A percentile compares a stretch with the other conserved stretches of the same genome.
Conservation (phyloP, 306 rosid species). For the Cajanus cajan region DNA sequence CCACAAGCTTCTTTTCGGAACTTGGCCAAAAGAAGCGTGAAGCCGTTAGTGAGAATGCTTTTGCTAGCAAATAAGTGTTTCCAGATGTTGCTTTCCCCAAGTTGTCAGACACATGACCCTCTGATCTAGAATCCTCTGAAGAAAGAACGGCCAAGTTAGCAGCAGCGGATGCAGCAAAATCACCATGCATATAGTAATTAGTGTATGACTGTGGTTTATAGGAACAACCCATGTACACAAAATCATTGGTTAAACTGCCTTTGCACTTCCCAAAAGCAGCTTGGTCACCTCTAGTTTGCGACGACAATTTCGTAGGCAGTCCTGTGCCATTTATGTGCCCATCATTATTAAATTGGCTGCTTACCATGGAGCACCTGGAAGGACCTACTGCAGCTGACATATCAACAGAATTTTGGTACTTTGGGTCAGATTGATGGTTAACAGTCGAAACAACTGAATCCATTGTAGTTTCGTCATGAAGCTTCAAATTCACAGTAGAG, state of each 20-base stretch:
- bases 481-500: conserved; percentile 21
- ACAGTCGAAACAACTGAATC: conserved; percentile 29
- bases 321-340: conserved; percentile 33
- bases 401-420: conserved; percentile 36
- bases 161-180: conserved; percentile 94
- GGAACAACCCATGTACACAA: conserved; percentile 56
- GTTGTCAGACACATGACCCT: conserved; percentile 50
- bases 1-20: conserved; percentile 81
- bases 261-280: conserved; percentile 45
- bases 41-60: conserved; percentile 78
- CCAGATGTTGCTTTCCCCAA: conserved; percentile 54
- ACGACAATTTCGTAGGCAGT: conserved; percentile 35
- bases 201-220: conserved; percentile 71
- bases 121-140: conserved; percentile 72
- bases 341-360: conserved; percentile 28
- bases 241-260: conserved; percentile 34
- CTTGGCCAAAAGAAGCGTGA: conserved; percentile 96
- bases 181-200: conserved; percentile 83
- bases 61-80: conserved; percentile 56
- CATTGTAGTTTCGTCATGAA: conserved; percentile 35
- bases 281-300: conserved; percentile 42
- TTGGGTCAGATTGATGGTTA: conserved; percentile 37
- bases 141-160: conserved; percentile 66
- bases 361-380: conserved; percentile 42
- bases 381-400: conserved; percentile 37